Evolutionary conservation across 2,329 filamentous ascomycete species (phyloP), one percentile per base, ranked within the genome.

Genomic region (Alternaria brassicicola): DNA sequence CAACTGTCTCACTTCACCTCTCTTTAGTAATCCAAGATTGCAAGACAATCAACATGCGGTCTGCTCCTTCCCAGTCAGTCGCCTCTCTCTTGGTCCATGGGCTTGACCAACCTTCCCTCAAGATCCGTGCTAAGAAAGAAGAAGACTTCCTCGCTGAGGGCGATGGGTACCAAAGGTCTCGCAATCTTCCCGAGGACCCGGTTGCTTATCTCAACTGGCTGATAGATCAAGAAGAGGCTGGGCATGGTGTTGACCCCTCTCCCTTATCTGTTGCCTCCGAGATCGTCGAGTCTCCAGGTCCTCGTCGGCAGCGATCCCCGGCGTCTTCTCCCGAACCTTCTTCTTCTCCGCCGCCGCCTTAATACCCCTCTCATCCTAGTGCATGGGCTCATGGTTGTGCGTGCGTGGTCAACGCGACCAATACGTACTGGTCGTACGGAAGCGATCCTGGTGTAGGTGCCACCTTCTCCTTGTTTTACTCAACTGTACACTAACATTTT

Each of bases 351-450:
- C 35, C 35, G 13, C 4, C 35, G 12, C 35, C 26, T 23, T 13
- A 28, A 1, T 5, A 3, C 9, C 31, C 17, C 8, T 13, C 35
- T 28, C 1, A 10, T 25, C 33, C 21, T 2, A 17, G 35, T 21
- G 25, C 2, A 28, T 39, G 36, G 48, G 48, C 41, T 10, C n/a
- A 21, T 21, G 41, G 28, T 26, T 41, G n/a, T 36, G 41, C 39
- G 13, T 17, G n/a, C n/a, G 39, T 53, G 10, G 23, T 28, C 28
- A 53, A 46, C 17, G 28, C 17, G 8, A 53, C 51, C 28, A 38
- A 31, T 8, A 53, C 51, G 4, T 53, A 53, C 30, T 35, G 43
- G 39, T 53, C 51, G 6, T 53, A 53, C 3, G 42, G 39, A 17
- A 9, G 41, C 5, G 31, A 13, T 0, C 10, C 31, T 28, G 39